Evolutionary conservation across 2,329 filamentous ascomycete genomes (phyloP).

Genomic region (Epichloe baconii): DNA sequence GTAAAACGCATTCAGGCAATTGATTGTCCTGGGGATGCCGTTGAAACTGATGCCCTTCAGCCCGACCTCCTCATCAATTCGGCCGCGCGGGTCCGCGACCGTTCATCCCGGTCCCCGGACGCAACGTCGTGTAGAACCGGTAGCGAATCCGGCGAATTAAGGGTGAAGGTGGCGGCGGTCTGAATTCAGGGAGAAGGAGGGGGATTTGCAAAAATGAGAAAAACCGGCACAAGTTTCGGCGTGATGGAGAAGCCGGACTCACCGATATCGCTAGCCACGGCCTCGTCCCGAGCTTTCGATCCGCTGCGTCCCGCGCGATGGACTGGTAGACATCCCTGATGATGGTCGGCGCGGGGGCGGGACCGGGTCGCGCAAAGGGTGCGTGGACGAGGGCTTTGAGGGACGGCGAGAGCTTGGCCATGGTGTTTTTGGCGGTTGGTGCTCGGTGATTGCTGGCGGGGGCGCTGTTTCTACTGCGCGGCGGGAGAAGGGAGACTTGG

Average conservation of each 20-base stretch:
- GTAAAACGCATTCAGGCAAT: conserved; percentile 62
- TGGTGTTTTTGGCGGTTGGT: conserved; percentile 17
- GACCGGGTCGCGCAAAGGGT: conserved; percentile 51
- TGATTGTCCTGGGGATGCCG: conserved; percentile 73
- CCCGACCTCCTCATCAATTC: conserved; percentile 65
- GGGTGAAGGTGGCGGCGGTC: conserved; percentile 72
- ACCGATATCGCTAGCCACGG: conserved; percentile 58
- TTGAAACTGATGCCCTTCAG: conserved; percentile 72
- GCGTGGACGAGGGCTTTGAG: conserved; percentile 66
- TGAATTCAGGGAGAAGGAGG: conserved; percentile 16
- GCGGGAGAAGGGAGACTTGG: background rate
- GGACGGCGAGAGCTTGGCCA: conserved; percentile 60
- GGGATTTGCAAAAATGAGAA: background rate
- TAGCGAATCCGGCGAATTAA: conserved; percentile 73
- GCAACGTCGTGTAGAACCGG: conserved; percentile 45
- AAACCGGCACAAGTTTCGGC: no score
- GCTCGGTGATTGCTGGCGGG: no score
- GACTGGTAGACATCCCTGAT: conserved; percentile 51
- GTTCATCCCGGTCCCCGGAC: conserved; percentile 11
- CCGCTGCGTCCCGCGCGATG: conserved; percentile 49
- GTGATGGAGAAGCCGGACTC: conserved; percentile 9
- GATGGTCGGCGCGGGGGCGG: conserved; percentile 47
- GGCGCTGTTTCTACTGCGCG: background rate
- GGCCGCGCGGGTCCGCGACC: conserved; percentile 34
- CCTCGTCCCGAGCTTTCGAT: conserved; percentile 47